phyloP scores from a whole-genome alignment of 1,284 basidiomycete genomes.

The Ustilago tritici region DNA sequence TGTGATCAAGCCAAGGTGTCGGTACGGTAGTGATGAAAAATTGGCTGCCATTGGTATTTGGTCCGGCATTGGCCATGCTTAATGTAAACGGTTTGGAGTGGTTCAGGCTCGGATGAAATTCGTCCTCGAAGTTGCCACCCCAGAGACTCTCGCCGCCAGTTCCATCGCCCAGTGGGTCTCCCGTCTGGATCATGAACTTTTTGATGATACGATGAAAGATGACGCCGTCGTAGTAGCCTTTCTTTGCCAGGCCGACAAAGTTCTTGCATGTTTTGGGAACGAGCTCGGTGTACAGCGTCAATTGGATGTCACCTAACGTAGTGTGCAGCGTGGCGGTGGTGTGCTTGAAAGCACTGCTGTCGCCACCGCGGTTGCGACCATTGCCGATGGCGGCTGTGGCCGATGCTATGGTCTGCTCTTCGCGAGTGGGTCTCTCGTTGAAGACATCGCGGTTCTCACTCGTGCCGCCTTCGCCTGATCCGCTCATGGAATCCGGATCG shows the following conservation, averaged over 20 bases:
- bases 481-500: conserved; percentile 74
- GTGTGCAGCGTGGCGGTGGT: conserved; percentile 87
- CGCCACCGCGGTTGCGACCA: conserved; percentile 11
- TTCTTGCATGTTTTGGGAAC: conserved; percentile 97
- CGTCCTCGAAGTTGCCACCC: conserved; percentile 89
- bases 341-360: conserved; percentile 13
- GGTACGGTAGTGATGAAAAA: conserved; percentile 99
- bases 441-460: conserved; percentile 85
- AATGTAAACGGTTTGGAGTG: conserved; percentile 97
- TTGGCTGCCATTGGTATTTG: conserved; percentile 92
- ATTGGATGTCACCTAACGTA: conserved; percentile 86
- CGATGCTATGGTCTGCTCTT: conserved; percentile 90
- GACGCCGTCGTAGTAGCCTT: conserved; percentile 91
- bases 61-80: conserved; percentile 98
- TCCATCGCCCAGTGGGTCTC: conserved; percentile 95
- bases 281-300: conserved; percentile 89
- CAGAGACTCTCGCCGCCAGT: conserved; percentile 94
- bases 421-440: conserved; percentile 96
- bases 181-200: conserved; percentile 99
- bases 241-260: conserved; percentile 92
- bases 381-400: conserved; percentile 72
- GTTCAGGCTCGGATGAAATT: conserved; percentile 84
- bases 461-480: conserved; percentile 71
- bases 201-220: conserved; percentile 98
- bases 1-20: conserved; percentile 85